Percentiles rank a stretch among this genome's conserved stretches.
These are phyloP conservation scores for Globomyces pollinis-pini DNA, from an alignment of 192 early-diverging fungal species.

Conservation along the genomic window DNA sequence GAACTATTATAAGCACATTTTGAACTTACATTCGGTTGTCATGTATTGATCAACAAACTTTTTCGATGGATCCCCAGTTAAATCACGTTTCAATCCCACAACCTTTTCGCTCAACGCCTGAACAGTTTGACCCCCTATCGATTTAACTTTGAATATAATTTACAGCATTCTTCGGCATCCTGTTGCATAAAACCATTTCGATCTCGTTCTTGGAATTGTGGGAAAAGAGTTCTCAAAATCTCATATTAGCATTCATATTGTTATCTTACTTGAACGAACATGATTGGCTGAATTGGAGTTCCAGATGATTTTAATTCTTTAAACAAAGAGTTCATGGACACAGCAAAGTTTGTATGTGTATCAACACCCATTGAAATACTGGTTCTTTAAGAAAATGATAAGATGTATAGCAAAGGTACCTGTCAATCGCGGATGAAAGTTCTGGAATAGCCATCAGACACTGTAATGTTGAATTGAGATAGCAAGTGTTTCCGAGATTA, in stretches of 20 bases:
- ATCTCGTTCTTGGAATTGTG: conserved; percentile 81
- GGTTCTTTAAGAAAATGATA: conserved; percentile 26
- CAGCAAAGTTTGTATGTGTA: conserved; percentile 53
- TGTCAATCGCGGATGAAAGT: conserved; percentile 54
- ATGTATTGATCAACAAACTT: conserved; percentile 78
- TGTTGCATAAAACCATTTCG: conserved; percentile 75
- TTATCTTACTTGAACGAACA: conserved; percentile 63
- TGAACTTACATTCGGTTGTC: conserved; percentile 48
- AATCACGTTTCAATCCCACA: conserved; percentile 32
- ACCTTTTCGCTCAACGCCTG: conserved; percentile 58
- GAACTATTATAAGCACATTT: conserved; percentile 26
- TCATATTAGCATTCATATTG: conserved; percentile 7
- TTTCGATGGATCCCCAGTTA: conserved; percentile 22
- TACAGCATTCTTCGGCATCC: conserved; percentile 98
- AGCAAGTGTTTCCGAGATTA: conserved; percentile 86
- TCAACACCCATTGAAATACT: conserved; percentile 39
- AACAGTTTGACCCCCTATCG: conserved; percentile 76
- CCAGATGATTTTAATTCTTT: conserved; percentile 59
- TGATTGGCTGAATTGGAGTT: conserved; percentile 66
- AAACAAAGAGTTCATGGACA: conserved; percentile 67
- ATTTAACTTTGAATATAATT: not conserved
- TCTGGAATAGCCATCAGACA: conserved; percentile 85
- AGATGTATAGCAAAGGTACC: conserved; percentile 24
- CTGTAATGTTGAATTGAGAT: conserved; percentile 84
- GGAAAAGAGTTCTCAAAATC: conserved; percentile 67